Base-by-base conservation (phyloP, 2,329 filamentous ascomycete genomes). In the Nothophoma quercina region DNA sequence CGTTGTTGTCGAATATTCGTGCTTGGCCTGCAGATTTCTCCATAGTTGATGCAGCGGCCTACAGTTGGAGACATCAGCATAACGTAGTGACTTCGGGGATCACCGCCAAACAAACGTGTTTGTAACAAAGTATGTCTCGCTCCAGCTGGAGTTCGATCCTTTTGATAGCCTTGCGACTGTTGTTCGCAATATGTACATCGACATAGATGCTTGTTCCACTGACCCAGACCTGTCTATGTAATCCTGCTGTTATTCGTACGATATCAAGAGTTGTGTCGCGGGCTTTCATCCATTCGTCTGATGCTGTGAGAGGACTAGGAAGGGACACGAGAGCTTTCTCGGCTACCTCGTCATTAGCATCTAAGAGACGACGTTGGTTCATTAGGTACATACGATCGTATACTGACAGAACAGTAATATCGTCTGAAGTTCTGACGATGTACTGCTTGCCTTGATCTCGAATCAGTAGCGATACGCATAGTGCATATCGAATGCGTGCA, bases 191-290 rank as follows among this genome's bases (percentile, higher is more conserved):
- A 48, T 82, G 79, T 3, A 83, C 73, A 56, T 84, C 81, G 13
- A 82, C 78, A 54, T 83, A 84, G 26, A 84, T 78, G 58, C 74
- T 80, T 18, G 79, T 80, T 13, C 81, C 82, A 58, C 80, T 83
- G 46, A 84, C 80, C 82, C 82, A 84, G 22, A 83, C 82, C 65
- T 84, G 81, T n/a, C 82, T 77, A 63, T 84, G 81, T 7, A 84
- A 62, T 6, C 81, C 81, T 22, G 81, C 81, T 16, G 81, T 83
- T 15, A 83, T 64, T 46, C 73, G 75, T 19, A 83, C 67, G 8
- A 73, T 75, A 52, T 83, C 80, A 1, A 77, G 52, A 1, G 69
- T 69, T 22, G 65, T 68, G 32, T 77, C 71, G 22, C 74, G 73
- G 22, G 76, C 70, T 26, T 79, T 67, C 5, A 69, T 55, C 57